Percentiles rank a stretch among this genome's conserved stretches.
Evolutionary conservation across 768 basidiomycete genomes (phyloP).

Genomic region (Leccinellum albellum): DNA sequence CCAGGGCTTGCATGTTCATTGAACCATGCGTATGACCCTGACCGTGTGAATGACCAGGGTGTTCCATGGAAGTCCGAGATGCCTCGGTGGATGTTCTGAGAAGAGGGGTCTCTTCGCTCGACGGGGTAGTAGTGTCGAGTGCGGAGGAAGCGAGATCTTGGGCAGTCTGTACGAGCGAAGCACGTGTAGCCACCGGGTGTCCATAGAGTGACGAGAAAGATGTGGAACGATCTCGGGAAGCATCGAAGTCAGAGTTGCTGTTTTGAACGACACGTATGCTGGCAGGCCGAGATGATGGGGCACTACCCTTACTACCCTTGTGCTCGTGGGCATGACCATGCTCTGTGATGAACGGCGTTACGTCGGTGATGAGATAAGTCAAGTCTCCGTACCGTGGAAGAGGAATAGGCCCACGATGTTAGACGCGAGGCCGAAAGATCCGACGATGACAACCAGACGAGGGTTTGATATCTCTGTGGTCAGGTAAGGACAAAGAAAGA

Average conservation of each 20-base stretch:
- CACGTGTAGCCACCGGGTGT: slow-evolving; percentile 67
- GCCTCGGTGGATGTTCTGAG: slow-evolving; percentile 18
- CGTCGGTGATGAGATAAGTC: slow-evolving; percentile 1
- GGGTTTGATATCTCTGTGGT: slow-evolving; percentile 85
- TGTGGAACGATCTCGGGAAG: slow-evolving; percentile 33
- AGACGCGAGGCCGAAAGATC: slow-evolving; percentile 81
- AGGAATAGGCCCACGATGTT: slow-evolving; percentile 92
- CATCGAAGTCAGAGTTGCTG: slow-evolving; percentile 21
- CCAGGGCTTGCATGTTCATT: slow-evolving; percentile 98
- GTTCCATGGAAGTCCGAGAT: slow-evolving; percentile 17
- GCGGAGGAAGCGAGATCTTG: slow-evolving; percentile 61
- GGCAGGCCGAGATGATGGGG: slow-evolving; percentile 36
- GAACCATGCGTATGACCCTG: slow-evolving; percentile 53
- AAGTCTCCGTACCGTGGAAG: slow-evolving; percentile 72
- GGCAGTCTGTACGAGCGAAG: slow-evolving; percentile 76
- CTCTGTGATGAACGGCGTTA: slow-evolving; percentile 37
- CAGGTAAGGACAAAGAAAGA: slow-evolving; percentile 1
- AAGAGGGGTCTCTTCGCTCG: slow-evolving; percentile 46
- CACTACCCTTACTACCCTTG: slow-evolving; percentile 36
- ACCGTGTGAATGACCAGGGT: slow-evolving; percentile 8
- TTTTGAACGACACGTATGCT: slow-evolving; percentile 30
- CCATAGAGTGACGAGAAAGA: slow-evolving; percentile 68
- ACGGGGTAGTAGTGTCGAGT: slow-evolving; percentile 1
- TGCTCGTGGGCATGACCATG: slow-evolving; percentile 61
- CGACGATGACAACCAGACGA: slow-evolving; percentile 84